Percentiles rank a stretch among this genome's conserved stretches.
These are phyloP conservation scores for Gilbertella persicaria DNA, from an alignment of 371 early-diverging fungal species.

Conservation along the genomic window DNA sequence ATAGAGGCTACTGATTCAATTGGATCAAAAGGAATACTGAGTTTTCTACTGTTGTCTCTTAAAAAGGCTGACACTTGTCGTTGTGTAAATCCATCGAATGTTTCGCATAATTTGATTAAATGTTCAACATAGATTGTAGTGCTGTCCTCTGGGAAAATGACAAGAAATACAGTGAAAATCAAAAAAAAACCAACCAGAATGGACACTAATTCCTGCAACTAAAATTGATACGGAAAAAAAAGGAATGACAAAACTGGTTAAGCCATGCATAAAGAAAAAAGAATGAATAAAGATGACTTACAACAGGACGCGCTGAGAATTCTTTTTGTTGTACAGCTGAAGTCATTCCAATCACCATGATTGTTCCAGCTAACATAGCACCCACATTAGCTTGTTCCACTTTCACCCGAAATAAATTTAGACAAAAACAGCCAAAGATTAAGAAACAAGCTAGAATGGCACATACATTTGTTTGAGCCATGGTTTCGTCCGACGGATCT, in stretches of 20 bases:
- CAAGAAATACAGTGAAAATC: conserved; percentile 29
- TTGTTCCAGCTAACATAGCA: conserved; percentile 50
- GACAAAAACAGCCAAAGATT: conserved; percentile 34
- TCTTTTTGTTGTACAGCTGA: conserved; percentile 28
- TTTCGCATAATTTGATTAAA: conserved; percentile 30
- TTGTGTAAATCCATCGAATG: conserved; percentile 32
- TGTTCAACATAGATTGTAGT: conserved; percentile 39
- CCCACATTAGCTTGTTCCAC: conserved; percentile 50
- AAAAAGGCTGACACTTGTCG: conserved; percentile 36
- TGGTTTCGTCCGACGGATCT: conserved; percentile 17
- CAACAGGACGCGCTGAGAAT: conserved; percentile 30
- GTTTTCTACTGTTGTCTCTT: conserved; percentile 5
- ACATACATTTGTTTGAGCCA: conserved; percentile 34
- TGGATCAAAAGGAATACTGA: conserved; percentile 2
- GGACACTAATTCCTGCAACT: conserved; percentile 28
- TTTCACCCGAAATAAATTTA: conserved; percentile 42
- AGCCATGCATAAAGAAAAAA: not conserved
- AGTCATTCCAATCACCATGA: conserved; percentile 43
- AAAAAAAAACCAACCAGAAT: conserved; percentile 33
- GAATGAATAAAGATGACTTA: conserved; percentile 9
- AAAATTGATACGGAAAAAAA: not conserved
- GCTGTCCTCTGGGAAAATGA: conserved; percentile 44
- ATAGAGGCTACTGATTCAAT: conserved; percentile 26
- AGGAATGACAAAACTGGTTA: not conserved
- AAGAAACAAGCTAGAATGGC: conserved; percentile 34